Conservation (phyloP, 495 filamentous ascomycete species). For the Pyrenula aspistea region DNA sequence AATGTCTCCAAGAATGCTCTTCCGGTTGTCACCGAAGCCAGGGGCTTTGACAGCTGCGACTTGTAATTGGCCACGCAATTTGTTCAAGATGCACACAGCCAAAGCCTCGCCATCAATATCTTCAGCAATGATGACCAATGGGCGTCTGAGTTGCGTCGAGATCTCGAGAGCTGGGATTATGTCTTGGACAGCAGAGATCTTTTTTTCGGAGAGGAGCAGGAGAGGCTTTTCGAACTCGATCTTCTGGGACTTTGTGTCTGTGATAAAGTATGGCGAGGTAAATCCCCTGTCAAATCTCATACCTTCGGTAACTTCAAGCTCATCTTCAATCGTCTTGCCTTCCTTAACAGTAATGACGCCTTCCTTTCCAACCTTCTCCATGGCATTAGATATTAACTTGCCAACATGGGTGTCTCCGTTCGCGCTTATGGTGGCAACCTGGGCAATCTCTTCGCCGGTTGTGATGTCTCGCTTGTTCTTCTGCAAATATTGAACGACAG, state of each 20-base stretch:
- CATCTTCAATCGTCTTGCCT: slow-evolving; percentile 95
- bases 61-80: slow-evolving; percentile 97
- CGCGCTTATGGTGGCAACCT: slow-evolving; percentile 95
- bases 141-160: slow-evolving; percentile 88
- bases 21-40: slow-evolving; percentile 99
- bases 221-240: slow-evolving; percentile 99
- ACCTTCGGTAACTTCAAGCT: slow-evolving; percentile 97
- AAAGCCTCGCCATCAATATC: slow-evolving; percentile 98
- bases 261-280: slow-evolving; percentile 99
- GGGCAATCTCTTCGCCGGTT: slow-evolving; percentile 90
- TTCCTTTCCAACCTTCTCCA: slow-evolving; percentile 99
- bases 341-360: slow-evolving; percentile 99
- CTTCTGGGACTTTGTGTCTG: slow-evolving; percentile 95
- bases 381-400: slow-evolving; percentile 88
- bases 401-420: slow-evolving; percentile 96
- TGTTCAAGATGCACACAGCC: slow-evolving; percentile 98
- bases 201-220: slow-evolving; percentile 97
- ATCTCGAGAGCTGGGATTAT: slow-evolving; percentile 96
- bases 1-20: slow-evolving; percentile 95
- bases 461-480: slow-evolving; percentile 94
- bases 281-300: slow-evolving; percentile 99
- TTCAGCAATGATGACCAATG: slow-evolving; percentile 96
- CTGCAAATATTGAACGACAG: slow-evolving; percentile 86
- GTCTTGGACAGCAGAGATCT: slow-evolving; percentile 97
- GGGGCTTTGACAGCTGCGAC: slow-evolving; percentile 98